phyloP scores from a whole-genome alignment of 805 yeast genomes.

The Alloascoidea hylecoeti region DNA sequence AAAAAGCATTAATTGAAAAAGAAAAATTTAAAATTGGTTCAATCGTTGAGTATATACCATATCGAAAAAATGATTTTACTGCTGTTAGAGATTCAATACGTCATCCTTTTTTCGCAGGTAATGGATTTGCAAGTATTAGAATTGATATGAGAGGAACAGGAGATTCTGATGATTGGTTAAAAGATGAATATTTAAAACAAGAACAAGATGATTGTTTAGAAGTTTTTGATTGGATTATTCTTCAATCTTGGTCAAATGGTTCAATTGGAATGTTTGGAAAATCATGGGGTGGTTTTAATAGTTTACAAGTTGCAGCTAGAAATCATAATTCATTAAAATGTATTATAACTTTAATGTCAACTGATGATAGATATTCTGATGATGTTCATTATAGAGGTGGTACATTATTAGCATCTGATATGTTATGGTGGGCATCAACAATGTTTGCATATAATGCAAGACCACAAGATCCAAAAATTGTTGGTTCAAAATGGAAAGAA shows the following conservation, averaged over 20 bases:
- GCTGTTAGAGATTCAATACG: slow-evolving; percentile 28
- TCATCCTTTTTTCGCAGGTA: slow-evolving; percentile 31
- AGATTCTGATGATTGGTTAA: slow-evolving; percentile 25
- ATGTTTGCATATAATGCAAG: slow-evolving; percentile 29
- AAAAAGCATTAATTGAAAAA: slow-evolving; percentile 16
- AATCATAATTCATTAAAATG: slow-evolving; percentile 31
- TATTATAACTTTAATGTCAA: slow-evolving; percentile 28
- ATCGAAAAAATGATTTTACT: slow-evolving; percentile 29
- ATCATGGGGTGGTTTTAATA: slow-evolving; percentile 35
- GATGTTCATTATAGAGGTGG: slow-evolving; percentile 37
- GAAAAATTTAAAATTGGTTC: no score
- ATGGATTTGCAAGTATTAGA: slow-evolving; percentile 28
- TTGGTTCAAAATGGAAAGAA: slow-evolving; percentile 23
- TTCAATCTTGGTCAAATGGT: slow-evolving; percentile 30
- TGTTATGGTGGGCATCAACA: slow-evolving; percentile 37
- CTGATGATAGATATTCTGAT: slow-evolving; percentile 32
- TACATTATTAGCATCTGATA: slow-evolving; percentile 27
- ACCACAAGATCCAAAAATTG: slow-evolving; percentile 29
- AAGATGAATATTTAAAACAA: slow-evolving; percentile 26
- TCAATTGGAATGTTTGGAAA: slow-evolving; percentile 32
- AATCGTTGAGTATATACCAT: slow-evolving; percentile 29
- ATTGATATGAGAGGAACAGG: slow-evolving; percentile 33
- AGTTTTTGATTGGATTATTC: slow-evolving; percentile 25
- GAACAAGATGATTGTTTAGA: slow-evolving; percentile 31
- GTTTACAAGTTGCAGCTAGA: slow-evolving; percentile 29